Evolutionary conservation across 2,329 filamentous ascomycete genomes (phyloP).

Genomic region (Elsinoe batatas): DNA sequence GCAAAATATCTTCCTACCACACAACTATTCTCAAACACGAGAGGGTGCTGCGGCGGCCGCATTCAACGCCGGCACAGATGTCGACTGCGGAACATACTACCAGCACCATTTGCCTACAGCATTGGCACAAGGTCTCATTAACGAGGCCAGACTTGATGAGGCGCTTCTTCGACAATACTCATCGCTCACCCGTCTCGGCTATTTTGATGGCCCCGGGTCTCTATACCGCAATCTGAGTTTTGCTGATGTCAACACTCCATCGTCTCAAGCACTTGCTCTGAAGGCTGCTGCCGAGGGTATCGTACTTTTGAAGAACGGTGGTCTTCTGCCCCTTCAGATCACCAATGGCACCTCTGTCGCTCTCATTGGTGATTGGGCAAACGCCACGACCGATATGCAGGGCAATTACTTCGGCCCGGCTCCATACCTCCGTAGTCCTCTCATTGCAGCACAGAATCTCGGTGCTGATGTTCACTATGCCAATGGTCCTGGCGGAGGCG

Average conservation of each 20-base stretch:
- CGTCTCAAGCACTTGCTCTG: conserved; percentile 46
- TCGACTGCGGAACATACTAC: conserved; percentile 44
- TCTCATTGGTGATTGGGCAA: conserved; percentile 50
- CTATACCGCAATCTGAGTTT: conserved; percentile 45
- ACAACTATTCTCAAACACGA: conserved; percentile 33
- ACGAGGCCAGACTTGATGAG: conserved; percentile 38
- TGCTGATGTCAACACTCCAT: conserved; percentile 46
- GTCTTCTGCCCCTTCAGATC: conserved; percentile 35
- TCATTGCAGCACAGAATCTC: conserved; percentile 42
- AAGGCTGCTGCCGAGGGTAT: conserved; percentile 41
- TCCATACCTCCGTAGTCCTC: conserved; percentile 46
- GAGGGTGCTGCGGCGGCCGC: conserved; percentile 39
- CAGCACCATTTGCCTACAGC: conserved; percentile 37
- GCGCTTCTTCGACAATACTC: conserved; percentile 45
- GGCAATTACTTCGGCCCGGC: conserved; percentile 50
- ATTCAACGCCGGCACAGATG: conserved; percentile 43
- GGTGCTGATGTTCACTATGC: conserved; percentile 39
- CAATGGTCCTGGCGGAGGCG: conserved; percentile 26
- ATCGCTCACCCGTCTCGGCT: conserved; percentile 46
- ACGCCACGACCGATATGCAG: conserved; percentile 47
- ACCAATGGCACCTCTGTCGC: conserved; percentile 37
- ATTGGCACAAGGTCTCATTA: conserved; percentile 34
- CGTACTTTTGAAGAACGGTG: conserved; percentile 45
- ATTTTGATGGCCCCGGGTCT: conserved; percentile 43
- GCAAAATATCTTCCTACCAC: conserved; percentile 47